Evolutionary conservation across 768 basidiomycete species (phyloP), one percentile per base, ranked within the genome.

Genomic region (Boletus rufocinnamomeus): DNA sequence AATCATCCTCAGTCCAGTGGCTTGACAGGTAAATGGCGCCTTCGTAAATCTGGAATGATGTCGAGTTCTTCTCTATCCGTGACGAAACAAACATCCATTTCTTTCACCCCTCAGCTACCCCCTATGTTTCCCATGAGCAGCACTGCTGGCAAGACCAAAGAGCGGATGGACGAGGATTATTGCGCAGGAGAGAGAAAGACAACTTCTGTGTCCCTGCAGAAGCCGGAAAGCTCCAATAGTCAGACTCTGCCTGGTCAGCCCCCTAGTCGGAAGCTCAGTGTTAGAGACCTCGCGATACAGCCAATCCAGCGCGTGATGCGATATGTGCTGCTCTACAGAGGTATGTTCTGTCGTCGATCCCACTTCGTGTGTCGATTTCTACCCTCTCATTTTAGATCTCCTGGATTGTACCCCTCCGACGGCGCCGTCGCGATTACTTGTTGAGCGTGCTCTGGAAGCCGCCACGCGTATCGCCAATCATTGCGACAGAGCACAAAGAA

Each of bases 281-380:
- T 85, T 25, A 75, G 84, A 52, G 87, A 88, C 56, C 67, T 88
- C 30, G 84, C 85, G 2, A 86, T 88, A 53, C 74, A 83, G 62
- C 86, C 86, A 19, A 79, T 81, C 16, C 85, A 88, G 66, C 76
- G 87, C 21, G 78, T 86, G n/a, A 81, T 81, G 71, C 76, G 86
- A 59, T 87, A 87, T 67, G 83, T 82, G 2, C 66, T 87, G 40
- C 72, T 86, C 44, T 87, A 82, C 60, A 80, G 75, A 77, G 86
- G 86, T 84, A 58, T 55, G 76, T 51, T 44, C 17, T 43, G 4
- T 72, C 10, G 4, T 72, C 10, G 30, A 25, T 49, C 37, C 30
- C 17, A 2, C 53, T 37, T n/a, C n/a, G n/a, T 27, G 32, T 13
- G 45, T 34, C 35, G 27, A 38, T 46, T 44, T 57, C 47, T 59